phyloP scores from a whole-genome alignment of 768 basidiomycete genomes.

The Boletus patriciae region DNA sequence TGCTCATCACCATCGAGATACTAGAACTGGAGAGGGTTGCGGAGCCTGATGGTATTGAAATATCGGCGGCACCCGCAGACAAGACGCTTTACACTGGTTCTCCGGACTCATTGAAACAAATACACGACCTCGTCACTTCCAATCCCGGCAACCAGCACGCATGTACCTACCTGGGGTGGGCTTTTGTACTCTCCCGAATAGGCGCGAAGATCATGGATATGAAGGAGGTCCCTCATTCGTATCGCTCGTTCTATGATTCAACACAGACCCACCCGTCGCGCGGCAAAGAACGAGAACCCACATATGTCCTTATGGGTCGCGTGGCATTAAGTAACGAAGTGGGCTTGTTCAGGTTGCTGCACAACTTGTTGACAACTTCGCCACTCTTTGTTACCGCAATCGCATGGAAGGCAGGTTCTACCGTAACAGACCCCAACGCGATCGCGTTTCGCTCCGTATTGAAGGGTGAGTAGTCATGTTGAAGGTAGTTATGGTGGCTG shows the following conservation, averaged over 20 bases:
- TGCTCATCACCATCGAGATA: constrained; percentile 75
- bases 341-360: constrained; percentile 58
- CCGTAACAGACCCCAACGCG: constrained; percentile 72
- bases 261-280: constrained; percentile 43
- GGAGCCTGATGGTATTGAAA: constrained; percentile 50
- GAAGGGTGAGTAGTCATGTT: constrained; percentile 58
- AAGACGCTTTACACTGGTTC: constrained; percentile 58
- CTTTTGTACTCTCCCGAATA: constrained; percentile 75
- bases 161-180: constrained; percentile 79
- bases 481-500: background rate
- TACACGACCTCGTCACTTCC: constrained; percentile 66
- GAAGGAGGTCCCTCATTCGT: constrained; percentile 54
- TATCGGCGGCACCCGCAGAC: constrained; percentile 50
- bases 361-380: constrained; percentile 61
- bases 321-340: constrained; percentile 57
- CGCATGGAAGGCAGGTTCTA: constrained; percentile 68
- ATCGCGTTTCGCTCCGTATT: constrained; percentile 78
- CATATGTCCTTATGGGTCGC: constrained; percentile 56
- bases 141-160: constrained; percentile 63
- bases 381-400: constrained; percentile 74
- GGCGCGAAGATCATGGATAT: constrained; percentile 43
- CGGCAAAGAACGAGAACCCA: constrained; percentile 58
- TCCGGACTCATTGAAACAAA: constrained; percentile 57
- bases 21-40: constrained; percentile 74
- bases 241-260: constrained; percentile 54